A percentile compares a stretch with the other conserved stretches of the same genome.
Evolutionary conservation across 2,329 filamentous ascomycete genomes (phyloP).

Genomic region (Ophiobolus disseminans): DNA sequence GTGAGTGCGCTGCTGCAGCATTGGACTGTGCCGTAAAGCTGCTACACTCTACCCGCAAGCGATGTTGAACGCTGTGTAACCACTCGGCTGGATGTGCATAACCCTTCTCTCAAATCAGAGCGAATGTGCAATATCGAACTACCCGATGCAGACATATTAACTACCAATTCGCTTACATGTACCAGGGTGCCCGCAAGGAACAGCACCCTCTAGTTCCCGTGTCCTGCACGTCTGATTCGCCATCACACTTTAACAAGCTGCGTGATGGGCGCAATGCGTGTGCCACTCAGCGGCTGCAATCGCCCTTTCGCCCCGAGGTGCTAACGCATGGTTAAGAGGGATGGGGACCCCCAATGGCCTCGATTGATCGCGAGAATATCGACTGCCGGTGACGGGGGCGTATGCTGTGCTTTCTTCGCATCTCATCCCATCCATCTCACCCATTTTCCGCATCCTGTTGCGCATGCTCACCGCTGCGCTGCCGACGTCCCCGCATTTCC

Average conservation of each 20-base stretch:
- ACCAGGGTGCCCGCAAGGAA: slow-evolving; percentile 24
- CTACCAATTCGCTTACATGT: slow-evolving; percentile 6
- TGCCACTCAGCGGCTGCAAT: slow-evolving; percentile 44
- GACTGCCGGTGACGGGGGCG: slow-evolving; percentile 13
- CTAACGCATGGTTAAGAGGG: slow-evolving; percentile 33
- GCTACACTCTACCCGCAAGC: background rate
- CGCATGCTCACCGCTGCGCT: slow-evolving; percentile 8
- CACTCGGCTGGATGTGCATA: background rate
- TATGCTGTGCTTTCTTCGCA: slow-evolving; percentile 12
- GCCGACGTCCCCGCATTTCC: slow-evolving; percentile 9
- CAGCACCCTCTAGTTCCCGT: slow-evolving; percentile 25
- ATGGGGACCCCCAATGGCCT: slow-evolving; percentile 22
- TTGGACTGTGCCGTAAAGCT: slow-evolving; percentile 5
- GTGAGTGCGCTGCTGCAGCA: too few relatives aligned
- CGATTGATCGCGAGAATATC: slow-evolving; percentile 12
- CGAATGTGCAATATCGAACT: slow-evolving; percentile 20
- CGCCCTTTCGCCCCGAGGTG: slow-evolving; percentile 30
- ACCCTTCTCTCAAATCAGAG: slow-evolving; percentile 7
- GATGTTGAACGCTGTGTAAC: slow-evolving; percentile 11
- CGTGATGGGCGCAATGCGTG: slow-evolving; percentile 40
- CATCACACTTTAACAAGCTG: slow-evolving; percentile 26
- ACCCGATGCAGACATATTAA: slow-evolving; percentile 22
- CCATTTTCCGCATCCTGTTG: slow-evolving; percentile 7
- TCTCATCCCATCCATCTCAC: slow-evolving; percentile 7
- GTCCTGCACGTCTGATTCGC: slow-evolving; percentile 30